Percentiles rank a stretch among this genome's conserved stretches.
phyloP scores from a whole-genome alignment of 768 basidiomycete species.

The Dictyophora rubrovolvata region DNA sequence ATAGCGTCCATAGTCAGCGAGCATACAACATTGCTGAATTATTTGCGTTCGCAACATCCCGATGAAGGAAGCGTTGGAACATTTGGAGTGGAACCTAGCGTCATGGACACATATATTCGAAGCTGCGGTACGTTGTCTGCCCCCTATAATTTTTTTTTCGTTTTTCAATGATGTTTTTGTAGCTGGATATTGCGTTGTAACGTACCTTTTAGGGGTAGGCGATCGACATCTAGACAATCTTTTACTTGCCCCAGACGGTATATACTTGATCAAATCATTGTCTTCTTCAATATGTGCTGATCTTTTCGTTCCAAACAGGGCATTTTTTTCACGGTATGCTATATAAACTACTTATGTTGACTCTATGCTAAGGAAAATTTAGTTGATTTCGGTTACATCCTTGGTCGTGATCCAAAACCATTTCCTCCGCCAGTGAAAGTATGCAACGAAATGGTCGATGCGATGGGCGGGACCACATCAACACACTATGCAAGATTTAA shows the following conservation, averaged over 20 bases:
- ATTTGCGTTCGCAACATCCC: conserved; percentile 74
- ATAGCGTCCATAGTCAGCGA: conserved; percentile 93
- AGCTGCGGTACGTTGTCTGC: conserved; percentile 70
- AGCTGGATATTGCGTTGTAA: conserved; percentile 98
- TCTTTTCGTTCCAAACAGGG: conserved; percentile 28
- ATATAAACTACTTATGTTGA: background rate
- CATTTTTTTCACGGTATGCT: conserved; percentile 91
- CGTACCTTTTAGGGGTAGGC: conserved; percentile 91
- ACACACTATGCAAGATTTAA: conserved; percentile 97
- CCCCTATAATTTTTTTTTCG: conserved; percentile 6
- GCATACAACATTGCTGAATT: conserved; percentile 78
- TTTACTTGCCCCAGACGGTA: conserved; percentile 84
- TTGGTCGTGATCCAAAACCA: conserved; percentile 94
- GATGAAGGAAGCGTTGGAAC: conserved; percentile 94
- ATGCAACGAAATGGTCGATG: conserved; percentile 99
- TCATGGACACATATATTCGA: conserved; percentile 92
- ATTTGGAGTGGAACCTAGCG: conserved; percentile 86
- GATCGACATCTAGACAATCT: conserved; percentile 96
- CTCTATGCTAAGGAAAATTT: conserved; percentile 13
- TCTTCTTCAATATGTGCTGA: background rate
- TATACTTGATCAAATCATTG: conserved; percentile 12
- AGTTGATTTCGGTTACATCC: conserved; percentile 99
- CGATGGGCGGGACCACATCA: conserved; percentile 95
- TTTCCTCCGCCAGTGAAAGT: conserved; percentile 98
- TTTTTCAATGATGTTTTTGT: conserved; percentile 9